phyloP scores from a whole-genome alignment of 805 yeast species.

The Yarrowia sp. region DNA sequence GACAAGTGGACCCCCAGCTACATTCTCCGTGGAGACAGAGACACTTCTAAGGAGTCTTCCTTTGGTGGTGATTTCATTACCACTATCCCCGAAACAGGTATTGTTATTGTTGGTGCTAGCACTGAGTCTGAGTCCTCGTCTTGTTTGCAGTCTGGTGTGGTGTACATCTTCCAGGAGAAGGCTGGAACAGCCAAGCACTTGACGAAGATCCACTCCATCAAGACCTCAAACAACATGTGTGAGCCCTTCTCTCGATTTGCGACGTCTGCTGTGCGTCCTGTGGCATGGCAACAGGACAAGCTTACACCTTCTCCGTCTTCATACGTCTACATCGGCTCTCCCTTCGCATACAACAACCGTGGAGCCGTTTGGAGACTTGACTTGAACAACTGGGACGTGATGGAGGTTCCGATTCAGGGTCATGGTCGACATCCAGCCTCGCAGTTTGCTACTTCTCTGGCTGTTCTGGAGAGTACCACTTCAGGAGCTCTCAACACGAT shows the following conservation, averaged over 20 bases:
- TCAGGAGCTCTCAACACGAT: not conserved
- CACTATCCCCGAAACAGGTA: not conserved
- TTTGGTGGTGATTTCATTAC: constrained; percentile 4
- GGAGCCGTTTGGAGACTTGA: constrained; percentile 27
- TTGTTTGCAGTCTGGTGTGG: not conserved
- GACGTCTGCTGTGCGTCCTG: not conserved
- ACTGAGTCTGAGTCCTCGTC: not conserved
- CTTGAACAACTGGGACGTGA: constrained; percentile 47
- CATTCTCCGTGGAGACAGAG: not conserved
- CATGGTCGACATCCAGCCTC: not conserved
- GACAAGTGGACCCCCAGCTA: not conserved
- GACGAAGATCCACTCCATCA: not conserved
- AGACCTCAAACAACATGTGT: not conserved
- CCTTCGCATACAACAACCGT: constrained; percentile 17
- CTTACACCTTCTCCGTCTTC: not conserved
- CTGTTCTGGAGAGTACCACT: not conserved
- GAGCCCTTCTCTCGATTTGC: constrained; percentile 14
- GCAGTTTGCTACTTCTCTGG: not conserved
- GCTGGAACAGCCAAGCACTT: not conserved
- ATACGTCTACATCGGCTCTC: constrained; percentile 1
- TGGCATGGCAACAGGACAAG: constrained; percentile 2
- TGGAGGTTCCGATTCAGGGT: constrained; percentile 36
- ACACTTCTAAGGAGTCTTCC: not conserved
- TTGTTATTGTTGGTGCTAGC: constrained; percentile 1
- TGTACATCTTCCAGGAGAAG: not conserved